Conservation (phyloP, 352 stramenopile species). For the Pythium monospermum region DNA sequence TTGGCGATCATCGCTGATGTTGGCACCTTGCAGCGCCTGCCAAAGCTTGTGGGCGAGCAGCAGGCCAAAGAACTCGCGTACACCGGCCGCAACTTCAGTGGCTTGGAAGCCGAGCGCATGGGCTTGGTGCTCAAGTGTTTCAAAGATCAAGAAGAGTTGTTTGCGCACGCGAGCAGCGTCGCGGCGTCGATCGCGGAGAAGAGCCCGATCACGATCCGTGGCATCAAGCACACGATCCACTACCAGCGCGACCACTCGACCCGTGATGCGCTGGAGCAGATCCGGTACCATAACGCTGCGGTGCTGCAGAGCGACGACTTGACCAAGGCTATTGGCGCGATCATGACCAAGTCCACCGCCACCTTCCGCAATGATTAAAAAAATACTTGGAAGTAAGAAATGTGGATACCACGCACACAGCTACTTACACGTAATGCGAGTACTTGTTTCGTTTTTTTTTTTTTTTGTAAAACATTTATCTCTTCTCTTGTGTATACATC, state of each 20-base stretch:
- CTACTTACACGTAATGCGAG: conserved; percentile 2
- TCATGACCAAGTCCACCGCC: conserved; percentile 63
- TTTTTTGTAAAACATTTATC: conserved; percentile 14
- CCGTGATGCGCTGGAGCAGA: conserved; percentile 62
- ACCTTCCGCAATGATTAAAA: conserved; percentile 64
- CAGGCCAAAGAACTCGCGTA: conserved; percentile 81
- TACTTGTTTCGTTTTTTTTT: conserved; percentile 3
- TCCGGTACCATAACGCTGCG: conserved; percentile 82
- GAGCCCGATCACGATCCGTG: conserved; percentile 80
- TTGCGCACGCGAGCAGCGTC: conserved; percentile 47
- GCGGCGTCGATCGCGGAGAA: conserved; percentile 71
- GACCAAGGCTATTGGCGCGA: conserved; percentile 55
- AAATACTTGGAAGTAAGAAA: background rate
- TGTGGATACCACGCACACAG: background rate
- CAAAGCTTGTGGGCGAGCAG: conserved; percentile 81
- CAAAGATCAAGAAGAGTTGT: conserved; percentile 51
- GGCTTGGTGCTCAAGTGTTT: conserved; percentile 76
- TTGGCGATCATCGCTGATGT: conserved; percentile 87
- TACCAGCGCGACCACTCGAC: conserved; percentile 86
- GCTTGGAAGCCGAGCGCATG: conserved; percentile 64
- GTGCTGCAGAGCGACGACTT: conserved; percentile 86
- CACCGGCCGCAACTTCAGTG: conserved; percentile 78
- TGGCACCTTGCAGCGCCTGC: conserved; percentile 82
- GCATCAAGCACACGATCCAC: conserved; percentile 86
- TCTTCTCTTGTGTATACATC: conserved; percentile 8